phyloP scores from a whole-genome alignment of 2,329 filamentous ascomycete genomes.

The Aspergillus fumigatiaffinis region DNA sequence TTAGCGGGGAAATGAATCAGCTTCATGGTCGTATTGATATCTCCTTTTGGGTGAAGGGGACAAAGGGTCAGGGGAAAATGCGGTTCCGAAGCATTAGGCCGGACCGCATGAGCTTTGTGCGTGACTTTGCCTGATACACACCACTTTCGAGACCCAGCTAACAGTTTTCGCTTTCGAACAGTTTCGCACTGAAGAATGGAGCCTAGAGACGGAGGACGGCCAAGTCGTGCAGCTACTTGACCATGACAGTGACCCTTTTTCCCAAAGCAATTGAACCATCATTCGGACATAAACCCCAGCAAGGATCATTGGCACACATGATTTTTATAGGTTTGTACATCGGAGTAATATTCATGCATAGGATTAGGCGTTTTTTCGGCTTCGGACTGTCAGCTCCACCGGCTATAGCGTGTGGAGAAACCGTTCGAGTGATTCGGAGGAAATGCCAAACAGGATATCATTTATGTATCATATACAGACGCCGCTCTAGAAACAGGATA shows the following conservation, averaged over 20 bases:
- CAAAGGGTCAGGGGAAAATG: slow-evolving; percentile 66
- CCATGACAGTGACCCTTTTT: slow-evolving; percentile 66
- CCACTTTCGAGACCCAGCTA: slow-evolving; percentile 4
- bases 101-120: slow-evolving; percentile 56
- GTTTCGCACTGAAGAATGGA: slow-evolving; percentile 92
- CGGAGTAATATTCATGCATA: slow-evolving; percentile 12
- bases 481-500: slow-evolving; percentile 34
- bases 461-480: slow-evolving; percentile 40
- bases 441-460: slow-evolving; percentile 28
- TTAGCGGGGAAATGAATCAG: slow-evolving; percentile 85
- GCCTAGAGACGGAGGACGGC: slow-evolving; percentile 64
- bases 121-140: slow-evolving; percentile 25
- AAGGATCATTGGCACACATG: neutral
- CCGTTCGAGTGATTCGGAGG: neutral
- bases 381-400: slow-evolving; percentile 3
- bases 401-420: neutral
- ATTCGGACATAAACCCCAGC: neutral
- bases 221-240: slow-evolving; percentile 71
- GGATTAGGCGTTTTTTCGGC: slow-evolving; percentile 18
- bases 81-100: slow-evolving; percentile 73
- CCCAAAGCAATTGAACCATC: slow-evolving; percentile 42
- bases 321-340: slow-evolving; percentile 19
- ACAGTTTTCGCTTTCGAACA: slow-evolving; percentile 25
- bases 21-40: slow-evolving; percentile 88
- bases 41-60: slow-evolving; percentile 79